These are phyloP conservation scores for Westerdykella ornata DNA, from an alignment of 2,329 filamentous ascomycete species.

Conservation along the genomic window DNA sequence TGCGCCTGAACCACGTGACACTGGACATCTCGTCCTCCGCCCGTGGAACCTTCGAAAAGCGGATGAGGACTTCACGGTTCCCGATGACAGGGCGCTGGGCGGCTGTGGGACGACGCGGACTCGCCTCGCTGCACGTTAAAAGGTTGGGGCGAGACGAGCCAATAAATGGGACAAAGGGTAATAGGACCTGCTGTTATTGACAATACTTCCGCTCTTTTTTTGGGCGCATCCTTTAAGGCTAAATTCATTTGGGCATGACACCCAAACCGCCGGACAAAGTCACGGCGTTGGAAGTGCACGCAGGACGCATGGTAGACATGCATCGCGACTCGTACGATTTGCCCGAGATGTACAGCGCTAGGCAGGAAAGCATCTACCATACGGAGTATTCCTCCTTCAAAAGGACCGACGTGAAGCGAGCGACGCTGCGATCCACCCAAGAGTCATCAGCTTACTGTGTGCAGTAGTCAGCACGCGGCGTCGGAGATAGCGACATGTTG, in stretches of 20 bases:
- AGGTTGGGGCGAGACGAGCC: constrained; percentile 28
- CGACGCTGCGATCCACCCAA: background rate
- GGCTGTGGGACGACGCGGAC: constrained; percentile 11
- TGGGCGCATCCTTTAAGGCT: constrained; percentile 26
- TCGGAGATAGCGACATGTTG: background rate
- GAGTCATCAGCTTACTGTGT: background rate
- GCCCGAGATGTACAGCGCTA: too few relatives aligned
- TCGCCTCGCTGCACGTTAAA: constrained; percentile 13
- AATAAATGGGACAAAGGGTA: constrained; percentile 17
- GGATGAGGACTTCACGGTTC: constrained; percentile 4
- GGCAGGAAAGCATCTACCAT: constrained; percentile 2
- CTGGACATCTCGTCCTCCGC: too few relatives aligned
- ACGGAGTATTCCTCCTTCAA: constrained; percentile 11
- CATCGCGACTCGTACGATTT: constrained; percentile 10
- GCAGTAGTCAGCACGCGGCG: background rate
- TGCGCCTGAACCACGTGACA: too few relatives aligned
- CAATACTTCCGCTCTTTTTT: constrained; percentile 32
- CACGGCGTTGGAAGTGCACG: constrained; percentile 5
- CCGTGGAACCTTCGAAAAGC: constrained; percentile 1
- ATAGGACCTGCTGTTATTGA: constrained; percentile 33
- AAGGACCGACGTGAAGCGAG: constrained; percentile 1
- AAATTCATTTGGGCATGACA: constrained; percentile 22
- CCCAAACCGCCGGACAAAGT: constrained; percentile 14
- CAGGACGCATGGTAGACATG: background rate
- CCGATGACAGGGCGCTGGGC: constrained; percentile 15